These are phyloP conservation scores for Blastobotrys indianensis DNA, from an alignment of 1,139 yeast species.

Conservation along the genomic window DNA sequence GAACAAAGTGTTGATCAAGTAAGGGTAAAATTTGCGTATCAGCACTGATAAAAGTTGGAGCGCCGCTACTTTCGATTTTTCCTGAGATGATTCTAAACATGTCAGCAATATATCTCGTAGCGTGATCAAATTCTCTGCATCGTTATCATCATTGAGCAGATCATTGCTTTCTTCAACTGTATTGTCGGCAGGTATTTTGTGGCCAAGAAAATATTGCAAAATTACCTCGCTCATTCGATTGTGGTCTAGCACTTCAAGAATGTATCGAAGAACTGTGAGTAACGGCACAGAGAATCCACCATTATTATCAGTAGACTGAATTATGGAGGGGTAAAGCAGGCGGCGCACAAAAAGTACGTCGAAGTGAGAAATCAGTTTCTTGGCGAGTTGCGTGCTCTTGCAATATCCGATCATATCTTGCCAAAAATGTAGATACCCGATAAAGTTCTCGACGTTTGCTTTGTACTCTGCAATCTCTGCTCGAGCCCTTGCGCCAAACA, in stretches of 20 bases:
- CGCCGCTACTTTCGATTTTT: conserved; percentile 17
- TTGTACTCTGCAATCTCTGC: conserved; percentile 1
- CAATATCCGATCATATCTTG: conserved; percentile 28
- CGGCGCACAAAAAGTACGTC: conserved; percentile 28
- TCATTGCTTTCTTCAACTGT: background rate
- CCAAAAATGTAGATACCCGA: conserved; percentile 30
- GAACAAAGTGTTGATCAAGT: conserved; percentile 16
- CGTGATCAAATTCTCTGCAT: conserved; percentile 18
- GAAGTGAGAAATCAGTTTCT: conserved; percentile 25
- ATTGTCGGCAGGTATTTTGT: conserved; percentile 1
- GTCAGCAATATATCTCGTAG: conserved; percentile 21
- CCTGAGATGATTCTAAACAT: conserved; percentile 18
- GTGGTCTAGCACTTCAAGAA: conserved; percentile 25
- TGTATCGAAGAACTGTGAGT: conserved; percentile 16
- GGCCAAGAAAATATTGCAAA: conserved; percentile 23
- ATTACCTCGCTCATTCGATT: conserved; percentile 24
- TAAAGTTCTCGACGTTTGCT: conserved; percentile 19
- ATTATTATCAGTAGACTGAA: conserved; percentile 21
- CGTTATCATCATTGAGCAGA: conserved; percentile 11
- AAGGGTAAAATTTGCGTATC: conserved; percentile 27
- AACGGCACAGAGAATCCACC: conserved; percentile 19
- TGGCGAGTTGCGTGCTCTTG: conserved; percentile 16
- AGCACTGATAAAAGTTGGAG: conserved; percentile 25
- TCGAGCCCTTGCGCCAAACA: background rate
- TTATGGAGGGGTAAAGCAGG: conserved; percentile 27